phyloP scores from a whole-genome alignment of 306 rosid species.

The Arachis stenosperma region DNA sequence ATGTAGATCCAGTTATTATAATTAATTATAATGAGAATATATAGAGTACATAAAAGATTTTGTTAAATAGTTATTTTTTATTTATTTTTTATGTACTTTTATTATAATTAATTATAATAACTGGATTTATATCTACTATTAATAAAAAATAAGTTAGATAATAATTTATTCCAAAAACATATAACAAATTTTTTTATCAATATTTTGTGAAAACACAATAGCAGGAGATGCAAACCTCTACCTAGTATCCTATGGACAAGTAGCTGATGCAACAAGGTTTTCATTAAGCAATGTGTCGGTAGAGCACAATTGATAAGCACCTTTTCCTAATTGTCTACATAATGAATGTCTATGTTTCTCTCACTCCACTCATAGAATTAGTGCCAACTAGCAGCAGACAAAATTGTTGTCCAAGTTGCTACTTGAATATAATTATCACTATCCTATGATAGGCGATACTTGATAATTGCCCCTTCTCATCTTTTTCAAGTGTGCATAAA shows the following conservation, averaged over 20 bases:
- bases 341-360: background rate
- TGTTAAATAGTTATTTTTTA: no score
- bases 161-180: no score
- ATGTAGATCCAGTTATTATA: no score
- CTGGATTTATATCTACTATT: no score
- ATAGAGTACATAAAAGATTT: no score
- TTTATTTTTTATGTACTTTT: no score
- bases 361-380: background rate
- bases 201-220: background rate
- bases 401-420: slow-evolving; percentile 3
- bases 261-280: background rate
- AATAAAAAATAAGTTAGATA: no score
- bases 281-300: background rate
- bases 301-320: background rate
- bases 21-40: no score
- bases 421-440: background rate
- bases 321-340: background rate
- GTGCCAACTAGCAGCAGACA: no score
- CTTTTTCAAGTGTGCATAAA: background rate
- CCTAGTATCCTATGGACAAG: background rate
- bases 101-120: no score
- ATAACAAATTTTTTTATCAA: no score
- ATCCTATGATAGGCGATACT: background rate
- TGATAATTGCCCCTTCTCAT: background rate
- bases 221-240: background rate